Conservation (phyloP, 306 rosid genomes). For the Lathyrus oleraceus region DNA sequence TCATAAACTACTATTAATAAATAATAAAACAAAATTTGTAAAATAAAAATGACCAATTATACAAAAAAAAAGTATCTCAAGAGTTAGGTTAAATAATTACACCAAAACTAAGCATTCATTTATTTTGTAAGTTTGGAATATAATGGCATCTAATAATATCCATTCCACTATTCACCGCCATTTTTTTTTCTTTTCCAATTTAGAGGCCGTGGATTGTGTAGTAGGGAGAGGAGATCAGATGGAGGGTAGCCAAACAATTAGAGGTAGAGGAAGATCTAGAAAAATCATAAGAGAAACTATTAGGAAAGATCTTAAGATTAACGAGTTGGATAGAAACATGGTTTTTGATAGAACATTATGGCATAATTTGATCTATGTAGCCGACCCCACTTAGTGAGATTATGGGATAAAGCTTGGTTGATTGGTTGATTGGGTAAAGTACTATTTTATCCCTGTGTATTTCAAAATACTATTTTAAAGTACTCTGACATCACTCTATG, state of each 20-base stretch:
- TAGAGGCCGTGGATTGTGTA: not conserved
- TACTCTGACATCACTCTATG: not conserved
- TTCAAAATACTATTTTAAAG: not conserved
- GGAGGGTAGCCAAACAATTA: too few relatives aligned
- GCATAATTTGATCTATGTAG: too few relatives aligned
- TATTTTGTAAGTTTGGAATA: not conserved
- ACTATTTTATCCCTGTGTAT: not conserved
- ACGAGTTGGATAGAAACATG: too few relatives aligned
- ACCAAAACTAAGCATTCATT: not conserved
- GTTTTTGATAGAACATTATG: too few relatives aligned
- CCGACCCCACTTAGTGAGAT: too few relatives aligned
- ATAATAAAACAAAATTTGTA: slow-evolving; percentile 4
- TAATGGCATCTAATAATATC: not conserved
- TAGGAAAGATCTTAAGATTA: too few relatives aligned
- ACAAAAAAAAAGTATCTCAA: not conserved
- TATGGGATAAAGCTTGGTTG: too few relatives aligned
- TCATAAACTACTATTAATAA: not conserved
- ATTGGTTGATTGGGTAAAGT: not conserved
- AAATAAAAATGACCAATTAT: not conserved
- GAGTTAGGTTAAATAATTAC: not conserved
- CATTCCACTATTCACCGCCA: not conserved
- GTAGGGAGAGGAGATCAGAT: too few relatives aligned
- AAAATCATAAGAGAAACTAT: too few relatives aligned
- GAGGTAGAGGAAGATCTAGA: too few relatives aligned
- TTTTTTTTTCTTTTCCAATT: not conserved